Percentiles rank a stretch among this genome's conserved stretches.
Conservation (phyloP, 495 filamentous ascomycete species). For the Penicillium canescens region DNA sequence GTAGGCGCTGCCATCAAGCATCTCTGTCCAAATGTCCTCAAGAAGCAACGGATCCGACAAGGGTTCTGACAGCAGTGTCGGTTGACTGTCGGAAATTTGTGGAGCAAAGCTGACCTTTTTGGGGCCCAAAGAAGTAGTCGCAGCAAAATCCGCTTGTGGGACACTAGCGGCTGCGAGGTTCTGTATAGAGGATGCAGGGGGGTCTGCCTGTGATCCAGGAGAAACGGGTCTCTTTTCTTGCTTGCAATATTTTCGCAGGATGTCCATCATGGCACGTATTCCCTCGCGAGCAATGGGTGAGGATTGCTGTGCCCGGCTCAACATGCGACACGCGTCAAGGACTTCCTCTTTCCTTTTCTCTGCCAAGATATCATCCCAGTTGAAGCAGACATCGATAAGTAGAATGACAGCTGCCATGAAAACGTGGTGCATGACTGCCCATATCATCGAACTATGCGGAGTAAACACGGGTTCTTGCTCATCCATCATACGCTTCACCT, state of each 20-base stretch:
- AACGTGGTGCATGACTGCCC: slow-evolving; percentile 44
- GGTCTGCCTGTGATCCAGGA: neutral
- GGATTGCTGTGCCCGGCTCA: slow-evolving; percentile 38
- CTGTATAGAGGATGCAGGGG: neutral
- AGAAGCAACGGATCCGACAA: slow-evolving; percentile 8
- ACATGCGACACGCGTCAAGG: slow-evolving; percentile 42
- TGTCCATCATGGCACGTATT: slow-evolving; percentile 38
- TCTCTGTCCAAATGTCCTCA: slow-evolving; percentile 39
- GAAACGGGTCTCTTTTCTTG: slow-evolving; percentile 14
- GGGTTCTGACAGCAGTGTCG: neutral
- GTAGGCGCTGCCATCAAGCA: slow-evolving; percentile 31
- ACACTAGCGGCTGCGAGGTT: neutral
- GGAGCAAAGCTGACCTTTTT: neutral
- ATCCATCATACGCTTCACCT: slow-evolving; percentile 41
- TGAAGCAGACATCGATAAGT: slow-evolving; percentile 47
- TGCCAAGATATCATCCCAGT: slow-evolving; percentile 42
- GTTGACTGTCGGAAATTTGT: neutral
- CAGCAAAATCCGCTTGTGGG: neutral
- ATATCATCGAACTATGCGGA: slow-evolving; percentile 30
- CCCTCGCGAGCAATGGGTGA: slow-evolving; percentile 32
- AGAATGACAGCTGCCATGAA: slow-evolving; percentile 50
- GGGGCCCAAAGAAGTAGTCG: neutral
- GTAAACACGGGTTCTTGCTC: slow-evolving; percentile 29
- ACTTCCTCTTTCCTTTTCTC: slow-evolving; percentile 44
- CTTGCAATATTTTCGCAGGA: slow-evolving; percentile 35